A percentile compares a stretch with the other conserved stretches of the same genome.
Evolutionary conservation across 2,329 filamentous ascomycete genomes (phyloP).

Genomic region (Aschersonia sp.): DNA sequence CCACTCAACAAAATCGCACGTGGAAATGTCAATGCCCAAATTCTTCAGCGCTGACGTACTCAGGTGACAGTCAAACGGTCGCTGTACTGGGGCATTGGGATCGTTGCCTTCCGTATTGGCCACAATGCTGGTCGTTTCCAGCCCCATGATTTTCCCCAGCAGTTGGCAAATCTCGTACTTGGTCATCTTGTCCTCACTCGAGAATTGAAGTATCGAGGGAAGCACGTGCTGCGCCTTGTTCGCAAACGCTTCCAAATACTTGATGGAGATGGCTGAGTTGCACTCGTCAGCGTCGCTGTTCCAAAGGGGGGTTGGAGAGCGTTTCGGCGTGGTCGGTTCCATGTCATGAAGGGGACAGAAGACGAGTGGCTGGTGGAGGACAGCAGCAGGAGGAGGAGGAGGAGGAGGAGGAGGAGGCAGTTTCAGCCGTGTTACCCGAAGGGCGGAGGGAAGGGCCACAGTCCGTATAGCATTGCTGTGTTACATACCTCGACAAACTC

Average conservation of each 20-base stretch:
- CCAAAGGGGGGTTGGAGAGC: neutral
- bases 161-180: slow-evolving; percentile 79
- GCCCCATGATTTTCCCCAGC: slow-evolving; percentile 65
- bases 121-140: slow-evolving; percentile 53
- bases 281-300: neutral
- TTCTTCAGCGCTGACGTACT: slow-evolving; percentile 61
- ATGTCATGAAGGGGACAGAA: no score
- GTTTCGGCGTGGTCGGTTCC: neutral
- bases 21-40: slow-evolving; percentile 59
- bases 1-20: slow-evolving; percentile 66
- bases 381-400: neutral
- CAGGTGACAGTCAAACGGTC: slow-evolving; percentile 80
- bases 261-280: slow-evolving; percentile 47
- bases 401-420: neutral
- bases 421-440: neutral
- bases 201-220: slow-evolving; percentile 67
- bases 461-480: neutral
- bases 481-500: slow-evolving; percentile 53
- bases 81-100: slow-evolving; percentile 53
- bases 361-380: no score
- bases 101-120: slow-evolving; percentile 59
- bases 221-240: slow-evolving; percentile 34
- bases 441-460: neutral
- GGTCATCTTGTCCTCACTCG: slow-evolving; percentile 71
- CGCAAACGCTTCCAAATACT: slow-evolving; percentile 41